Evolutionary conservation across 768 basidiomycete species (phyloP).

Genomic region (Psilocybe tampanensis): DNA sequence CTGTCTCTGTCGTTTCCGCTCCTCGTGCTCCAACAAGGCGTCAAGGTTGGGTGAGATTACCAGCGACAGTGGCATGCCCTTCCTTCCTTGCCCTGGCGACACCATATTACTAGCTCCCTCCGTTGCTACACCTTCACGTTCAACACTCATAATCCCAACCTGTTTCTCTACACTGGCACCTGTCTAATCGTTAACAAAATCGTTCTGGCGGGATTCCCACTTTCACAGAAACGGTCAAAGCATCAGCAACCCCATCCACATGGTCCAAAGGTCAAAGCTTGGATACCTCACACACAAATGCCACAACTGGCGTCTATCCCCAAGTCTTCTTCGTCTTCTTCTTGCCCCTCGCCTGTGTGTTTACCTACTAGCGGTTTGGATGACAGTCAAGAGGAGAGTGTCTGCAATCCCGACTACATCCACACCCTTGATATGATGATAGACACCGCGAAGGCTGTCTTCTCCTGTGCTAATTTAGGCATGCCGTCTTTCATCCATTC

Average conservation of each 20-base stretch:
- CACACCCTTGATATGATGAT: constrained; percentile 7
- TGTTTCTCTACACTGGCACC: constrained; percentile 2
- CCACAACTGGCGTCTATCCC: background rate
- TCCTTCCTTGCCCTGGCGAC: constrained; percentile 7
- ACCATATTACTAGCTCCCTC: constrained; percentile 1
- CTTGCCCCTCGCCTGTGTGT: background rate
- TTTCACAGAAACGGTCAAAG: background rate
- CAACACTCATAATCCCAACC: constrained; percentile 3
- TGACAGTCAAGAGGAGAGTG: constrained; percentile 9
- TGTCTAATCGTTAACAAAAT: constrained; percentile 1
- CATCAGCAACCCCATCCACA: background rate
- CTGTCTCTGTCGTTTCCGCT: constrained; percentile 40
- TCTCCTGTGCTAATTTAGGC: constrained; percentile 14
- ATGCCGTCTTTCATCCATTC: constrained; percentile 2
- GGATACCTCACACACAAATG: constrained; percentile 13
- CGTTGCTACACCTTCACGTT: constrained; percentile 9
- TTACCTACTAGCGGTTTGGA: background rate
- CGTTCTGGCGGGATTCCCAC: background rate
- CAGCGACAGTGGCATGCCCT: constrained; percentile 30
- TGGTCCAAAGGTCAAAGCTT: background rate
- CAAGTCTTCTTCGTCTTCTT: background rate
- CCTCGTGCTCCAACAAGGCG: constrained; percentile 60
- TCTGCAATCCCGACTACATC: background rate
- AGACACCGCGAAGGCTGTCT: constrained; percentile 17
- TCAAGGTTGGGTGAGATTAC: constrained; percentile 63